Base-by-base conservation (phyloP, 768 basidiomycete species). In the Tylopilus vinaceipallidus region DNA sequence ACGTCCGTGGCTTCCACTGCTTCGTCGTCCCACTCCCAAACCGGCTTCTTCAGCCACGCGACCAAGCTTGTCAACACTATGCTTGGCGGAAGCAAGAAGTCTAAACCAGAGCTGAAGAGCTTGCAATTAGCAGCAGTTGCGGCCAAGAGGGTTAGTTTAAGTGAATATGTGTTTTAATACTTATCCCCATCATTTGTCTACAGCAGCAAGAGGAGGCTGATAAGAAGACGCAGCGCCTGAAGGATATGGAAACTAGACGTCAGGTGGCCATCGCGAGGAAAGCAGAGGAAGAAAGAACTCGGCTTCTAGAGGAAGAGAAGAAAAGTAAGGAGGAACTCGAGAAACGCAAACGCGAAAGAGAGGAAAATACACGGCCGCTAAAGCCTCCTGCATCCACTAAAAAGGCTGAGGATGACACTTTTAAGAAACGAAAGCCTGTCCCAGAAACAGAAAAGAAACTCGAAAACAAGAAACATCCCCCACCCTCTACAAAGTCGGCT, bases 181-280 rank as follows among this genome's bases (percentile, higher is more conserved):
- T 11, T 27, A 19, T 34, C 22, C 47, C 55, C 33, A 57, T 50
- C 41, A 44, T 54, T 39, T 45, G 12, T 23, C 22, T 30, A 34
- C 60, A 97, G 95, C 91, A 95, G 76, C 89, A 95, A 74, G 90
- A 88, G 56, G 88, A 91, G 62, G 77, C 79, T 29, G 91, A 91
- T 55, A 91, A 86, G 70, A 91, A 89, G 67, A 80, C 77, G 1
- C 71, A 78, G 11, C 75, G 86, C 23, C 69, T 87, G 51, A 91
- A 83, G 57, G 88, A 92, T 50, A 89, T 89, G 82, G 93, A 95
- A 57, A 76, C 78, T 39, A 78, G 91, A 37, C 83, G 91, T n/a
- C 87, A 83, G 60, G 80, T 71, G 36, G 83, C 78, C 19, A 64
- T 77, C 49, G 83, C 88, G 63, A 77, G 83, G 61, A 94, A 92